phyloP scores from a whole-genome alignment of 2,329 filamentous ascomycete species.

The Scortechinia acanthostroma region DNA sequence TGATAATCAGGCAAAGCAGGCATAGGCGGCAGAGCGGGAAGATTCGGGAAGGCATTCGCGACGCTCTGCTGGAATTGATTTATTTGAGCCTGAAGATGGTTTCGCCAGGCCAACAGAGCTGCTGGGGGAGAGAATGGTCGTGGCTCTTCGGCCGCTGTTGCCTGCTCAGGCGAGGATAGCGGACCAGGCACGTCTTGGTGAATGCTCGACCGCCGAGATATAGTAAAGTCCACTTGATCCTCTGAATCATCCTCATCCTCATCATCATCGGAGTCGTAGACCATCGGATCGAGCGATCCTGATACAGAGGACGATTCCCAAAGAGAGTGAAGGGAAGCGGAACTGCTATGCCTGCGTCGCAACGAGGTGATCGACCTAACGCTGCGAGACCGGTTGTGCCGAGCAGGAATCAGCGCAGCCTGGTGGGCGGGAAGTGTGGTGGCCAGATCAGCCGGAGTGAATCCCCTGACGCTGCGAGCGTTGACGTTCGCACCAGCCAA shows the following conservation, averaged over 20 bases:
- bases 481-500: constrained; percentile 67
- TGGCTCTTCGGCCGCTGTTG: constrained; percentile 14
- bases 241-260: constrained; percentile 29
- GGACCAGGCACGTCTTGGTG: constrained; percentile 7
- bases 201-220: constrained; percentile 9
- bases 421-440: constrained; percentile 56
- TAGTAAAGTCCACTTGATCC: constrained; percentile 18
- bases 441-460: constrained; percentile 66
- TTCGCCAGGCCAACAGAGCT: constrained; percentile 64
- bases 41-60: constrained; percentile 57
- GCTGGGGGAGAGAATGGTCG: constrained; percentile 46
- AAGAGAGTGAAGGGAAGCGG: constrained; percentile 58
- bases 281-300: constrained; percentile 23
- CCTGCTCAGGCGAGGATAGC: constrained; percentile 10
- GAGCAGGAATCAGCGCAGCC: constrained; percentile 53
- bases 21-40: constrained; percentile 54
- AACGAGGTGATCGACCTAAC: constrained; percentile 37
- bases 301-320: constrained; percentile 46
- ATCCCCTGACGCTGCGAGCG: constrained; percentile 62
- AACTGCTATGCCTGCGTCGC: constrained; percentile 58
- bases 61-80: constrained; percentile 72
- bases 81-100: constrained; percentile 67
- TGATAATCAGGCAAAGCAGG: constrained; percentile 67
- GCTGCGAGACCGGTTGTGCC: constrained; percentile 61
- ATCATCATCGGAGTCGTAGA: constrained; percentile 28